Evolutionary conservation across 2,329 filamentous ascomycete genomes (phyloP).

Genomic region (Remersonia thermophila): DNA sequence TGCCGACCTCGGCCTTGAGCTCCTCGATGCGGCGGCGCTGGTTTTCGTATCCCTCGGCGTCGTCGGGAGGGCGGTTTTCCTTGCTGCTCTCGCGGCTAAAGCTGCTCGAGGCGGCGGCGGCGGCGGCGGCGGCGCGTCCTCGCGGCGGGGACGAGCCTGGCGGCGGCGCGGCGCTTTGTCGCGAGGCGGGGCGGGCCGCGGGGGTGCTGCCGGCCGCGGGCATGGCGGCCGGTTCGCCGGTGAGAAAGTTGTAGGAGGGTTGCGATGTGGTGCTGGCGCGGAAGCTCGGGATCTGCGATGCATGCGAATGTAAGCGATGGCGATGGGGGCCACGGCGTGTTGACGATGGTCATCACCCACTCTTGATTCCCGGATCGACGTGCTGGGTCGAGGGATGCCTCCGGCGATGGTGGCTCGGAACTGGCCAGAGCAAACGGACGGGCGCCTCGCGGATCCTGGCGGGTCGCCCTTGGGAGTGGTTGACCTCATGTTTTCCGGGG

Average conservation of each 20-base stretch:
- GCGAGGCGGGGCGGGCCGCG: conserved; percentile 16
- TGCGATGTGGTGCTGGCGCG: conserved; percentile 19
- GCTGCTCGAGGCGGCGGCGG: conserved; percentile 27
- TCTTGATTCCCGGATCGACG: conserved; percentile 20
- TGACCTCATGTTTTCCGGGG: conserved; percentile 14
- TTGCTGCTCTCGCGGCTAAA: conserved; percentile 46
- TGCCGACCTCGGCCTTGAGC: conserved; percentile 79
- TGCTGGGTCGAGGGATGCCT: conserved; percentile 17
- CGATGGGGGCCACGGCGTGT: no score
- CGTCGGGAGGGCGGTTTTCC: conserved; percentile 46
- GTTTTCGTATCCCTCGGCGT: conserved; percentile 46
- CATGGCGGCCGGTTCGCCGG: conserved; percentile 20
- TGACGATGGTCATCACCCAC: conserved; percentile 14
- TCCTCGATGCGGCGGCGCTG: conserved; percentile 55
- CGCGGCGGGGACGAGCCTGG: conserved; percentile 15
- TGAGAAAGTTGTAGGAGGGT: conserved; percentile 28
- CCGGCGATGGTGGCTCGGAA: conserved; percentile 18
- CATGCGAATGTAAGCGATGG: no score
- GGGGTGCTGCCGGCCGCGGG: conserved; percentile 4
- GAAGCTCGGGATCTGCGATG: conserved; percentile 21
- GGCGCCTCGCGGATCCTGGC: conserved; percentile 16
- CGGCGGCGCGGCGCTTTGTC: conserved; percentile 12
- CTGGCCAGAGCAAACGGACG: conserved; percentile 14
- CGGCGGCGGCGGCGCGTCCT: conserved; percentile 15
- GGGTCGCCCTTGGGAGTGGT: conserved; percentile 20